Evolutionary conservation across 1,139 yeast species (phyloP).

Genomic region (Saccharomyces hybrid): DNA sequence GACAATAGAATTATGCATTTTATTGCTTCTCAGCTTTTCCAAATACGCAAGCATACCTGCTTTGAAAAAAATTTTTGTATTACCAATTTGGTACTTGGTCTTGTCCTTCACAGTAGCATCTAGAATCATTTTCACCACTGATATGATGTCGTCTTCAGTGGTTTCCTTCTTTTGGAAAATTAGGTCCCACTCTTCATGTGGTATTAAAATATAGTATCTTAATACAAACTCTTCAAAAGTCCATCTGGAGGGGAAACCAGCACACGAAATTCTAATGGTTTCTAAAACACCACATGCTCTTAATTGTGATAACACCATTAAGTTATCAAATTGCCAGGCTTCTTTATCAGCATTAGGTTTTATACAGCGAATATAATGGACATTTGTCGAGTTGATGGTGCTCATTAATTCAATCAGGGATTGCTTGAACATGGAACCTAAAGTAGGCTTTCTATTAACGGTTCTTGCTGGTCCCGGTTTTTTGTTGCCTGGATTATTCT

Average conservation of each 20-base stretch:
- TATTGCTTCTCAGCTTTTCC: constrained; percentile 80
- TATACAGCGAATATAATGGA: constrained; percentile 95
- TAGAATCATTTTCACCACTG: constrained; percentile 61
- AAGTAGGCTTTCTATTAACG: constrained; percentile 78
- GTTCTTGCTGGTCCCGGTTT: constrained; percentile 34
- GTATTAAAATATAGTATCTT: constrained; percentile 78
- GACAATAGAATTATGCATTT: constrained; percentile 72
- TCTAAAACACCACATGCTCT: constrained; percentile 99
- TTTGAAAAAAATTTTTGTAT: constrained; percentile 90
- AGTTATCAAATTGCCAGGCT: constrained; percentile 95
- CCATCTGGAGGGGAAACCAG: constrained; percentile 98
- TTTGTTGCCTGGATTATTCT: constrained; percentile 35
- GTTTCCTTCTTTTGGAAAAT: constrained; percentile 48
- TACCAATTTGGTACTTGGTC: constrained; percentile 76
- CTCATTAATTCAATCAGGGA: constrained; percentile 91
- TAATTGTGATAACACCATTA: constrained; percentile 92
- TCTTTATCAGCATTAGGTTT: constrained; percentile 93
- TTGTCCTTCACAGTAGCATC: constrained; percentile 54
- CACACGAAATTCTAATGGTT: constrained; percentile 94
- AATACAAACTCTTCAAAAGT: constrained; percentile 90
- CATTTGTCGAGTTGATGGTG: constrained; percentile 91
- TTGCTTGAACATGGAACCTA: constrained; percentile 90
- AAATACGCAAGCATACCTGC: constrained; percentile 94
- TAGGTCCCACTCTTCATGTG: constrained; percentile 63
- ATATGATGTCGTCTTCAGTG: constrained; percentile 51